These are phyloP conservation scores for Cadophora luteo-olivacea DNA, from an alignment of 2,329 filamentous ascomycete species.

Conservation along the genomic window DNA sequence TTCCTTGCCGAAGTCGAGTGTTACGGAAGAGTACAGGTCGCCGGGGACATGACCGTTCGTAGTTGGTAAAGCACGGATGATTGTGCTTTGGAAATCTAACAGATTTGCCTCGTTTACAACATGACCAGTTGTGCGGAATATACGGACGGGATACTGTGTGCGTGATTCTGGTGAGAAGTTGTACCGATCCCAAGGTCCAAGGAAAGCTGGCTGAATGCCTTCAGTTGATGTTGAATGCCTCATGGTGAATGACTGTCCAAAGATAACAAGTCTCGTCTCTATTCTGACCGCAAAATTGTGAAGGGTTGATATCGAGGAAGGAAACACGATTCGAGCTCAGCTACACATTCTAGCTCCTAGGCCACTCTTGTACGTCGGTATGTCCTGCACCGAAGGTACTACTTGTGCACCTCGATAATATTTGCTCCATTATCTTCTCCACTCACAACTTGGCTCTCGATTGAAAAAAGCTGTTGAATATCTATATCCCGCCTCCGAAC, in stretches of 20 bases:
- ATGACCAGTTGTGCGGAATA: constrained; percentile 21
- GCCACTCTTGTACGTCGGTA: background rate
- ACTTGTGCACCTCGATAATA: background rate
- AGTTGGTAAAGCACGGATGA: constrained; percentile 10
- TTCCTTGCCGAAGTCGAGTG: constrained; percentile 25
- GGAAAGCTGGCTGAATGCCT: constrained; percentile 24
- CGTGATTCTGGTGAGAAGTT: constrained; percentile 26
- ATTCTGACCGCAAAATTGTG: background rate
- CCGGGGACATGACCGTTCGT: constrained; percentile 2
- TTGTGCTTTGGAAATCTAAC: constrained; percentile 23
- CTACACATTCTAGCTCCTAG: background rate
- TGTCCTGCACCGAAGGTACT: background rate
- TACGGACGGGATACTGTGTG: constrained; percentile 25
- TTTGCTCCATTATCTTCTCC: background rate
- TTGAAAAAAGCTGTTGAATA: background rate
- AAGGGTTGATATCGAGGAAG: background rate
- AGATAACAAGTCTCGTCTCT: too few relatives aligned
- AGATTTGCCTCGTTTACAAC: constrained; percentile 16
- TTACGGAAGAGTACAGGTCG: constrained; percentile 23
- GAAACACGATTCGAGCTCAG: background rate
- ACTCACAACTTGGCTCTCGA: background rate
- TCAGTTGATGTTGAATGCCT: background rate
- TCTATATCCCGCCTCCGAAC: background rate
- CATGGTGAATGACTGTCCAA: background rate
- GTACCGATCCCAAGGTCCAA: constrained; percentile 25